These are phyloP conservation scores for Gamarada debralockiae DNA, from an alignment of 495 filamentous ascomycete species.

Conservation along the genomic window DNA sequence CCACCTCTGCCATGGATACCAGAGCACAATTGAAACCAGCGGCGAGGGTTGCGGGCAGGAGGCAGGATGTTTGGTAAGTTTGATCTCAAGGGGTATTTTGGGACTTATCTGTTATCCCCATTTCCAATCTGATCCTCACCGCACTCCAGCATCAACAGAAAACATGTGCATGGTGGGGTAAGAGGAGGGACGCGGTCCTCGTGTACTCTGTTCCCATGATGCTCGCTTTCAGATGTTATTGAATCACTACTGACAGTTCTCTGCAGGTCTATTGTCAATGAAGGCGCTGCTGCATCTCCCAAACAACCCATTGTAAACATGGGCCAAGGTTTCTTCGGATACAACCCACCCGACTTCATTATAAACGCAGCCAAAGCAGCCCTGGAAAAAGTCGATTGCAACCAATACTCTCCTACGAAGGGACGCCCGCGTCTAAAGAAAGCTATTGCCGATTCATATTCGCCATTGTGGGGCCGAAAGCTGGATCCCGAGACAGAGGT, in stretches of 20 bases:
- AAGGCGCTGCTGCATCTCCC: conserved; percentile 76
- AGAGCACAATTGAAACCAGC: conserved; percentile 58
- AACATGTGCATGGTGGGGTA: not conserved
- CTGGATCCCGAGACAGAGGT: conserved; percentile 89
- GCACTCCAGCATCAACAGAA: no score
- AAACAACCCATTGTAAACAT: conserved; percentile 92
- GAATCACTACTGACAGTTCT: not conserved
- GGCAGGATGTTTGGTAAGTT: conserved; percentile 89
- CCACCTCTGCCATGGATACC: conserved; percentile 23
- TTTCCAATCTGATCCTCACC: no score
- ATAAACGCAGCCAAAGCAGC: conserved; percentile 86
- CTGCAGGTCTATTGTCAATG: conserved; percentile 88
- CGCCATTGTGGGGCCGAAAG: conserved; percentile 73
- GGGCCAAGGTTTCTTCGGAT: conserved; percentile 97
- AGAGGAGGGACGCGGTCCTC: not conserved
- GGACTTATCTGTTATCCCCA: not conserved
- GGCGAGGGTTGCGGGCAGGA: conserved; percentile 69
- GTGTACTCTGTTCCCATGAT: not conserved
- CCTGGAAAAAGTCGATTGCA: conserved; percentile 91
- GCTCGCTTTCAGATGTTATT: not conserved
- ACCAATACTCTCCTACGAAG: conserved; percentile 96
- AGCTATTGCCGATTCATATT: conserved; percentile 86
- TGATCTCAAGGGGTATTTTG: not conserved
- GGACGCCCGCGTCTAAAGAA: conserved; percentile 87
- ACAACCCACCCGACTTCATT: conserved; percentile 92